Conservation (phyloP, 768 basidiomycete genomes). For the Rhodosporidiobolus sp. region DNA sequence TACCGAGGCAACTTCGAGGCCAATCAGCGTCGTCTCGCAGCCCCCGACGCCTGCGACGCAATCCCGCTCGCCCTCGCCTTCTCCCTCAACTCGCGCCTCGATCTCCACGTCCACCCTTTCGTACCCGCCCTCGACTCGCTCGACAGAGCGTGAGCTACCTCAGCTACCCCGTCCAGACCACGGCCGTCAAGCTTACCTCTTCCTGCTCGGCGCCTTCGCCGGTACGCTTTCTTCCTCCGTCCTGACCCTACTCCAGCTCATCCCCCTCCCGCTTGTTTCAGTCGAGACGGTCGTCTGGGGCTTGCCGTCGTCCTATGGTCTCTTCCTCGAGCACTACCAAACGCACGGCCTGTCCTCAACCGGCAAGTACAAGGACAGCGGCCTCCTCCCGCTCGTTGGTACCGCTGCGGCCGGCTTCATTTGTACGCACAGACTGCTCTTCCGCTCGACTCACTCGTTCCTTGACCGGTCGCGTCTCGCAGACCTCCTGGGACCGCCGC, state of each 20-base stretch:
- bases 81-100: background rate
- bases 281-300: conserved; percentile 31
- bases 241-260: background rate
- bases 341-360: background rate
- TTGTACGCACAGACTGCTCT: background rate
- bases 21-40: too few relatives aligned
- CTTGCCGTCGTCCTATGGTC: conserved; percentile 15
- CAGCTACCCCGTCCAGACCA: background rate
- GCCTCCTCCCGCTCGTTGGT: conserved; percentile 19
- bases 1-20: too few relatives aligned
- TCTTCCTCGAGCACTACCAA: conserved; percentile 19
- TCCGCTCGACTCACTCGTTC: fast-evolving
- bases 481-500: conserved; percentile 21
- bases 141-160: background rate
- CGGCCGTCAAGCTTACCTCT: conserved; percentile 8
- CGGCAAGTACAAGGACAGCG: background rate
- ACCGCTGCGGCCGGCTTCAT: conserved; percentile 8
- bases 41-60: too few relatives aligned
- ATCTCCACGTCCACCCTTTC: background rate
- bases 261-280: background rate
- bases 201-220: conserved; percentile 23
- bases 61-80: background rate
- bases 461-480: background rate
- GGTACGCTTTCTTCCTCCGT: background rate
- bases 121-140: background rate